phyloP scores from a whole-genome alignment of 108 stramenopile species.

The Pseudonitzschia pungens region DNA sequence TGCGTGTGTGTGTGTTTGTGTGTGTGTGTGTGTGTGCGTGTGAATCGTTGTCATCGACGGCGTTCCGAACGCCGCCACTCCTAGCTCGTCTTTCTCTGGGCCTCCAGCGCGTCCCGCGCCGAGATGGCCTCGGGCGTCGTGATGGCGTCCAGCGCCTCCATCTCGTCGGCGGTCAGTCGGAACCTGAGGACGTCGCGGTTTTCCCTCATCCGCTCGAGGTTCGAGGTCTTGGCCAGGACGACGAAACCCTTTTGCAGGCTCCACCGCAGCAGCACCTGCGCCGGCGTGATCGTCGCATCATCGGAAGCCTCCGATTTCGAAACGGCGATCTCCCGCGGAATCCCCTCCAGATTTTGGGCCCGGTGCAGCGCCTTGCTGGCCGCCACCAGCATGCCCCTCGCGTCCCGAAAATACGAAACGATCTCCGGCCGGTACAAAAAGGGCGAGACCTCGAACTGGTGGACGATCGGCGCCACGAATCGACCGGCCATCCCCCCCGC shows the following conservation, averaged over 20 bases:
- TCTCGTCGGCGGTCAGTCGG: slow-evolving; percentile 64
- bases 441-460: slow-evolving; percentile 71
- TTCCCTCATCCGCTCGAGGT: slow-evolving; percentile 64
- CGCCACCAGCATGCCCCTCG: slow-evolving; percentile 48
- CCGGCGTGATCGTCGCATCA: slow-evolving; percentile 58
- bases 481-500: slow-evolving; percentile 41
- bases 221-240: slow-evolving; percentile 70
- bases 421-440: slow-evolving; percentile 56
- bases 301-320: neutral
- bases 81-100: slow-evolving; percentile 24
- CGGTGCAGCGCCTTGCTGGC: slow-evolving; percentile 66
- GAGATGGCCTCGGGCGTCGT: slow-evolving; percentile 46
- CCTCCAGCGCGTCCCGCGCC: slow-evolving; percentile 38
- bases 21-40: too few species aligned
- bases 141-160: slow-evolving; percentile 60
- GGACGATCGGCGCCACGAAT: slow-evolving; percentile 52
- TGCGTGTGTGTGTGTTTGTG: too few species aligned
- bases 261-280: slow-evolving; percentile 90
- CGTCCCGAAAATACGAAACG: slow-evolving; percentile 57
- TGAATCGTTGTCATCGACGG: too few species aligned
- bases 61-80: neutral
- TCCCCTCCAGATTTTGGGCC: slow-evolving; percentile 49
- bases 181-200: slow-evolving; percentile 71
- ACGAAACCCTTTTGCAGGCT: slow-evolving; percentile 73
- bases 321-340: neutral